phyloP scores from a whole-genome alignment of 2,329 filamentous ascomycete genomes.

The Paraconiothyrium sp. region DNA sequence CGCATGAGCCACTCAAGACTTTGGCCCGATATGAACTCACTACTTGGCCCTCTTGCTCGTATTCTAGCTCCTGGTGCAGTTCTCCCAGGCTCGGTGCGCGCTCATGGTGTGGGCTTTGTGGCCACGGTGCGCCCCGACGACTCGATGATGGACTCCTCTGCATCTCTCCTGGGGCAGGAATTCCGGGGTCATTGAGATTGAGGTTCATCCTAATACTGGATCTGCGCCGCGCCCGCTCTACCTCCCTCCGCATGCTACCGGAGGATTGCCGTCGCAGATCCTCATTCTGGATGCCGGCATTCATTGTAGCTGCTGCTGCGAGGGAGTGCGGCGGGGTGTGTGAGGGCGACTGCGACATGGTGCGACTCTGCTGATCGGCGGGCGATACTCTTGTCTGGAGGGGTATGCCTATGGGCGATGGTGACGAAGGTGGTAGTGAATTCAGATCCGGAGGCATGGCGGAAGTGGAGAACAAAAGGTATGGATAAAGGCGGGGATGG shows the following conservation, averaged over 20 bases:
- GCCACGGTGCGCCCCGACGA: slow-evolving; percentile 42
- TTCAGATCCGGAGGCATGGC: slow-evolving; percentile 67
- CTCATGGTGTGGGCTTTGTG: slow-evolving; percentile 68
- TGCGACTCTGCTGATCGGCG: slow-evolving; percentile 49
- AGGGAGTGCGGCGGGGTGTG: slow-evolving; percentile 75
- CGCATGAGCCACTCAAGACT: neutral
- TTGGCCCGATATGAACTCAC: slow-evolving; percentile 54
- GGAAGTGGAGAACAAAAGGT: neutral
- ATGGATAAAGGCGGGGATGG: neutral
- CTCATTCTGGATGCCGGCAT: slow-evolving; percentile 76
- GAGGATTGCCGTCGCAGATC: slow-evolving; percentile 60
- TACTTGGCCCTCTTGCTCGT: slow-evolving; percentile 81
- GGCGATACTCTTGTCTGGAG: slow-evolving; percentile 30
- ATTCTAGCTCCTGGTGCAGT: slow-evolving; percentile 80
- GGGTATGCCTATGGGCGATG: slow-evolving; percentile 37
- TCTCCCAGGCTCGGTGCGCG: slow-evolving; percentile 77
- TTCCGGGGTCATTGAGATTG: slow-evolving; percentile 74
- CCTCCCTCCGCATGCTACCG: slow-evolving; percentile 57
- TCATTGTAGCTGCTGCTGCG: slow-evolving; percentile 79
- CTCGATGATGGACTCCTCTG: slow-evolving; percentile 55
- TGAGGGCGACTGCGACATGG: slow-evolving; percentile 60
- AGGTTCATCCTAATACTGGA: slow-evolving; percentile 78
- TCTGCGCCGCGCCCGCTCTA: slow-evolving; percentile 65
- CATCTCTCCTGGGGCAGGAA: slow-evolving; percentile 77
- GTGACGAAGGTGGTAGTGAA: slow-evolving; percentile 62